Evolutionary conservation across 2,329 filamentous ascomycete genomes (phyloP).

Genomic region (Sarocladium kiliense): DNA sequence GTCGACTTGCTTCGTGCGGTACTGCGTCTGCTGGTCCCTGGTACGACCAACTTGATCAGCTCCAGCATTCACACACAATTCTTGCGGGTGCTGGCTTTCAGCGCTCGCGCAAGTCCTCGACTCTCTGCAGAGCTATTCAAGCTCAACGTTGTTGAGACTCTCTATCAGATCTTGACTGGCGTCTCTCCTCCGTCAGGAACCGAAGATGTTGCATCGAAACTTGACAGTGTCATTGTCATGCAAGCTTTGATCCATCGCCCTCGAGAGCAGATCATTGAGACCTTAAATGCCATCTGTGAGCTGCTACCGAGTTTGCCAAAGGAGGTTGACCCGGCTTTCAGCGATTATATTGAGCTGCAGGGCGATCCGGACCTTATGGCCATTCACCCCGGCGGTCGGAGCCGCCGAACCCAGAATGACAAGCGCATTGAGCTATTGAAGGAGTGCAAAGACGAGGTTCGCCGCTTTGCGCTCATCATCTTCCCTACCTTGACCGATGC

Average conservation of each 20-base stretch:
- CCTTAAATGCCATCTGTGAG: slow-evolving; percentile 95
- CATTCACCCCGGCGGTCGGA: slow-evolving; percentile 21
- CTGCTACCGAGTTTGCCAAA: slow-evolving; percentile 71
- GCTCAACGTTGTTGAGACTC: slow-evolving; percentile 93
- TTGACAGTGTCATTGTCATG: slow-evolving; percentile 98
- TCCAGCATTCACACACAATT: slow-evolving; percentile 96
- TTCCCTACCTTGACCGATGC: slow-evolving; percentile 94
- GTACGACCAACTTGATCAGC: slow-evolving; percentile 91
- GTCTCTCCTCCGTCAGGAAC: slow-evolving; percentile 81
- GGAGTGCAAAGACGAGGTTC: slow-evolving; percentile 79
- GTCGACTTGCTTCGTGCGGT: slow-evolving; percentile 81
- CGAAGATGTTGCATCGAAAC: slow-evolving; percentile 74
- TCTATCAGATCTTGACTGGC: slow-evolving; percentile 95
- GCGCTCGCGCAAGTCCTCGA: slow-evolving; percentile 79
- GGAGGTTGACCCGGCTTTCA: slow-evolving; percentile 37
- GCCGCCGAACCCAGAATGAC: slow-evolving; percentile 50
- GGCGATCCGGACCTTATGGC: slow-evolving; percentile 28
- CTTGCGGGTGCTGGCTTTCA: slow-evolving; percentile 83
- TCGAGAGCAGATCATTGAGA: slow-evolving; percentile 93
- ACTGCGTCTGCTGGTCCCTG: slow-evolving; percentile 80
- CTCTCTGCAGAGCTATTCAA: slow-evolving; percentile 88
- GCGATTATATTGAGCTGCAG: slow-evolving; percentile 40
- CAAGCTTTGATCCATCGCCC: slow-evolving; percentile 94
- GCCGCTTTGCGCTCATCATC: slow-evolving; percentile 86
- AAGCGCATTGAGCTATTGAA: slow-evolving; percentile 77